Base-by-base conservation (phyloP, 2,329 filamentous ascomycete species). In the Endoconidiophora laricicola region DNA sequence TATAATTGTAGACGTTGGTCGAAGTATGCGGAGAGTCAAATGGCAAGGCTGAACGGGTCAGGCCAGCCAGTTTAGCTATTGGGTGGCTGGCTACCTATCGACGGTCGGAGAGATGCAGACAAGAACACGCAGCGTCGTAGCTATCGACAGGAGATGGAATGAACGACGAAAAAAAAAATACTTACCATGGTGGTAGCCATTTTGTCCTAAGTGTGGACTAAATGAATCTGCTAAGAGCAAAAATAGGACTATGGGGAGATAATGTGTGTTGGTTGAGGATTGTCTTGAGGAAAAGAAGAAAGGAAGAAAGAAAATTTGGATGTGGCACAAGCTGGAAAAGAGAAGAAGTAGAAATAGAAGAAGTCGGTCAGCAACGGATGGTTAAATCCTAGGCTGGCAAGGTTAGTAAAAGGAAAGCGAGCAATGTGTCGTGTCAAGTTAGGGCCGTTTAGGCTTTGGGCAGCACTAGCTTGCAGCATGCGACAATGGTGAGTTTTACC, bases 101-200 rank as follows among this genome's bases (percentile, higher is more conserved):
- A 33, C 26, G 26, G 26, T 33, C 26, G 26, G 26, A 33, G 6
- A 33, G 26, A 5, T 10, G 26, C 26, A 3, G 26, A 10, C 26
- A 33, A 33, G 26, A 33, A 10, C 26, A 33, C 12, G 7, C 26
- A 9, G 12, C 7, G 26, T 33, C 26, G 26, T 33, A 7, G 26
- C 10, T 12, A 40, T 37, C 20, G 18, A 24, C 45, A 10, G 22
- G 39, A 16, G 39, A 3, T 3, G 14, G 16, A 20, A 39, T 20
- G 18, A 38, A 40, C n/a, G n/a, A 43, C 22, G 40, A 9, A 22
- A 24, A 43, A 42, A 42, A 3, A 43, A 20, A 6, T 14, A 50
- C 48, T 46, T 33, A 50, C 48, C 48, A 50, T 50, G 36, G 48
- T 38, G 48, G 36, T 50, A 22, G 48, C n/a, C 48, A 50, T 50